Evolutionary conservation across 805 yeast genomes (phyloP).

Genomic region (Starmerella bacillaris): DNA sequence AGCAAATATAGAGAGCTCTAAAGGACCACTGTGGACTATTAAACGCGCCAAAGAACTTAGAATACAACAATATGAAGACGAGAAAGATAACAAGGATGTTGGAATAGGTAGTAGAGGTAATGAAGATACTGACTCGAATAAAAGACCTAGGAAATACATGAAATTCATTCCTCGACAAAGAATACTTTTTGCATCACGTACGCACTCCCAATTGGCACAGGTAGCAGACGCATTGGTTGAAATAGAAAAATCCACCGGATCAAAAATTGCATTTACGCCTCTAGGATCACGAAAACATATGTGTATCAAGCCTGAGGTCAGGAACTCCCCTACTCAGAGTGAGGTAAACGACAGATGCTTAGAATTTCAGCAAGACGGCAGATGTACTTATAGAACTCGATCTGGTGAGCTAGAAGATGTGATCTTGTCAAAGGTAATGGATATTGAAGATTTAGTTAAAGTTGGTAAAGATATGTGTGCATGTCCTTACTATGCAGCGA

Average conservation of each 20-base stretch:
- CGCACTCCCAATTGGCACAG: constrained; percentile 77
- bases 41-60: constrained; percentile 23
- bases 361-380: constrained; percentile 38
- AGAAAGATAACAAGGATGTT: constrained; percentile 7
- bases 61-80: constrained; percentile 10
- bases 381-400: constrained; percentile 30
- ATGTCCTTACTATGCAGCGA: constrained; percentile 70
- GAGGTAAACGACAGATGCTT: constrained; percentile 65
- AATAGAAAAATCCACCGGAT: constrained; percentile 34
- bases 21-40: constrained; percentile 57
- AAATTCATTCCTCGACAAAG: constrained; percentile 27
- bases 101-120: constrained; percentile 6
- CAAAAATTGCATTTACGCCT: constrained; percentile 40
- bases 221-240: constrained; percentile 53
- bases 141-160: background rate
- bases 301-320: constrained; percentile 54
- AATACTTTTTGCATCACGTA: constrained; percentile 62
- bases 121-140: background rate
- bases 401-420: constrained; percentile 21
- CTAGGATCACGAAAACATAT: constrained; percentile 72
- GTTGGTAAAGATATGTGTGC: constrained; percentile 39
- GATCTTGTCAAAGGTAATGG: constrained; percentile 44
- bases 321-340: constrained; percentile 30
- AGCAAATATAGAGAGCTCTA: constrained; percentile 25
- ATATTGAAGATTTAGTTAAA: constrained; percentile 58